phyloP scores from a whole-genome alignment of 371 early-diverging fungal species.

The Paraphysoderma sedebokerense region DNA sequence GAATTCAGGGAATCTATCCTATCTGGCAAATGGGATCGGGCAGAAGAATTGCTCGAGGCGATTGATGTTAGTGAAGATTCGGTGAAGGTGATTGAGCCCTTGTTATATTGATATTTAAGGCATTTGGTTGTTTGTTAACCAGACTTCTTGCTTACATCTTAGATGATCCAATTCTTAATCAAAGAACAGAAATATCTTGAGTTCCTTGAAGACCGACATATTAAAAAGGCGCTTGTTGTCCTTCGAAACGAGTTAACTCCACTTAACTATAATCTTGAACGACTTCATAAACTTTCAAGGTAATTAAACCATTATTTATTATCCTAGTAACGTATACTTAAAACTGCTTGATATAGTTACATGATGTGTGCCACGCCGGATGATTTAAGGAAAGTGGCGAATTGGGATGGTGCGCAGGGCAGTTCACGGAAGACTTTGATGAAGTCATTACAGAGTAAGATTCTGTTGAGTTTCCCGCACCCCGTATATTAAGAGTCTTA shows the following conservation, averaged over 20 bases:
- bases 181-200: constrained; percentile 71
- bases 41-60: constrained; percentile 26
- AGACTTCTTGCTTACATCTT: background rate
- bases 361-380: constrained; percentile 44
- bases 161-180: constrained; percentile 37
- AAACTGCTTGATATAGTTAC: too few relatives aligned
- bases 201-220: constrained; percentile 35
- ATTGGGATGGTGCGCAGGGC: constrained; percentile 64
- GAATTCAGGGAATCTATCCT: constrained; percentile 44
- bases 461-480: background rate
- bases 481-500: background rate
- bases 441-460: constrained; percentile 40
- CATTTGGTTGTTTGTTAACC: background rate
- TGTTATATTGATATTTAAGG: background rate
- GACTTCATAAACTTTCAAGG: constrained; percentile 23
- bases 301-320: background rate
- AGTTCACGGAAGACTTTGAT: constrained; percentile 46
- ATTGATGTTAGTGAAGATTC: constrained; percentile 8
- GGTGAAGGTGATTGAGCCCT: background rate
- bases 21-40: constrained; percentile 51
- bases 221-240: constrained; percentile 42
- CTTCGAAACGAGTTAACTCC: constrained; percentile 58
- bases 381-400: constrained; percentile 31
- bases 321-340: background rate
- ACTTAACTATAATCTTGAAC: constrained; percentile 32